These are phyloP conservation scores for Biancaea sappan DNA, from an alignment of 306 rosid species.

Conservation along the genomic window DNA sequence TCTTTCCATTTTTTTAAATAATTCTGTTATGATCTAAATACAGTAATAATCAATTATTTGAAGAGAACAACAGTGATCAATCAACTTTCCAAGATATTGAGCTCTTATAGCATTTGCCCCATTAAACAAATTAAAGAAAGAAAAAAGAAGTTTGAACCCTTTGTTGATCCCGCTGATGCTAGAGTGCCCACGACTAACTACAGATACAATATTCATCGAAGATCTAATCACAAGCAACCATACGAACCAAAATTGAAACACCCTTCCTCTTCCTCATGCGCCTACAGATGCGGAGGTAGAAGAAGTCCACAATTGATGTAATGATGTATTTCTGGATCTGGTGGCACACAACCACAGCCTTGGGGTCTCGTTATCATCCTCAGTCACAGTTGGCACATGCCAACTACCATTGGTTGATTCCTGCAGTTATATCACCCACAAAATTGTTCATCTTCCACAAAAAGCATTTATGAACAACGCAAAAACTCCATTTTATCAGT, in stretches of 20 bases:
- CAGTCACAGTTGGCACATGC: conserved; percentile 76
- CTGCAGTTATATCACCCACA: conserved; percentile 43
- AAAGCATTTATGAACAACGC: conserved; percentile 15
- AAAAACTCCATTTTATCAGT: not conserved
- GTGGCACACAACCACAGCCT: conserved; percentile 86
- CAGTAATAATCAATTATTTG: too few species aligned
- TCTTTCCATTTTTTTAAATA: too few species aligned
- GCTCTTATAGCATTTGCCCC: too few species aligned
- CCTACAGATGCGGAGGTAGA: conserved; percentile 21
- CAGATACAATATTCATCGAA: not conserved
- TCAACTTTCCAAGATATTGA: too few species aligned
- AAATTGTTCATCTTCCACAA: conserved; percentile 4
- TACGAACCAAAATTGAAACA: not conserved
- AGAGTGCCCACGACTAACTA: not conserved
- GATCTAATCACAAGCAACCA: not conserved
- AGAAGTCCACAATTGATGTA: conserved; percentile 32
- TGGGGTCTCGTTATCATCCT: conserved; percentile 72
- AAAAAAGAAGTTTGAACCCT: too few species aligned
- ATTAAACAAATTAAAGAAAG: too few species aligned
- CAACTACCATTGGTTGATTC: conserved; percentile 81
- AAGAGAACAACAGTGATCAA: too few species aligned
- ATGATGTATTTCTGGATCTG: conserved; percentile 46
- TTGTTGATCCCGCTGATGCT: too few species aligned
- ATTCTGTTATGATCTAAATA: too few species aligned
- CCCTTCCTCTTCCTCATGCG: conserved; percentile 8